These are phyloP conservation scores for Rhynchosporium secalis DNA, from an alignment of 2,329 filamentous ascomycete species.

Conservation along the genomic window DNA sequence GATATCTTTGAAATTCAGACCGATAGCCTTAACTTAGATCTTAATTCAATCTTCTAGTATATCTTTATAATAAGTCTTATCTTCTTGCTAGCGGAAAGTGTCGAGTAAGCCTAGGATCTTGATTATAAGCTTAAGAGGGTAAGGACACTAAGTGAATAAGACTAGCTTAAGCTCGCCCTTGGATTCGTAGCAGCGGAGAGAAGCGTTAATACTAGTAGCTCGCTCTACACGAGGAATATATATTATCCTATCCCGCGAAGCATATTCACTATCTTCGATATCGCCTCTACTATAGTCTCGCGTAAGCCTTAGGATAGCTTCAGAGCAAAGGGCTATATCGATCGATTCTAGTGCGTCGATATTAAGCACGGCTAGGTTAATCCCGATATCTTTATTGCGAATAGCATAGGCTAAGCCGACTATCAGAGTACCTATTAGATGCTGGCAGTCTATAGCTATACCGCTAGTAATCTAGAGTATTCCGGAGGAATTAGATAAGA, in stretches of 20 bases:
- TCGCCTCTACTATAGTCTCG: background rate
- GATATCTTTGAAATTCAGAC: conserved; percentile 50
- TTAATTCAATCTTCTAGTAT: conserved; percentile 40
- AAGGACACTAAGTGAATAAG: background rate
- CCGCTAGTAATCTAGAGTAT: background rate
- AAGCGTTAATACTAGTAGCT: background rate
- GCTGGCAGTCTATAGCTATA: conserved; percentile 31
- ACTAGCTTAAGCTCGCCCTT: conserved; percentile 7
- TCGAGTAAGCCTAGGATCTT: conserved; percentile 22
- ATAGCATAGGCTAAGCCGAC: conserved; percentile 35
- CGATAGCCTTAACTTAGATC: conserved; percentile 40
- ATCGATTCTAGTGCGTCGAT: background rate
- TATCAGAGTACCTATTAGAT: conserved; percentile 31
- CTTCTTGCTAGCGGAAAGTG: conserved; percentile 23
- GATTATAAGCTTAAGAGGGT: conserved; percentile 14
- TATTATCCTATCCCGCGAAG: background rate
- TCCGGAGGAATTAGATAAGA: background rate
- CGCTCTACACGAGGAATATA: background rate
- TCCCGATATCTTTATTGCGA: conserved; percentile 33
- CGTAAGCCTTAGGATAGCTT: background rate
- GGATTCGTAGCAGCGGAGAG: conserved; percentile 1
- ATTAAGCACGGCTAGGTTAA: background rate
- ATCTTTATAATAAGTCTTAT: conserved; percentile 4
- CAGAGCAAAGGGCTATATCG: background rate
- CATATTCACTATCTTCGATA: background rate